Conservation (phyloP, 1,139 yeast species). For the Scheffersomyces lignicola region DNA sequence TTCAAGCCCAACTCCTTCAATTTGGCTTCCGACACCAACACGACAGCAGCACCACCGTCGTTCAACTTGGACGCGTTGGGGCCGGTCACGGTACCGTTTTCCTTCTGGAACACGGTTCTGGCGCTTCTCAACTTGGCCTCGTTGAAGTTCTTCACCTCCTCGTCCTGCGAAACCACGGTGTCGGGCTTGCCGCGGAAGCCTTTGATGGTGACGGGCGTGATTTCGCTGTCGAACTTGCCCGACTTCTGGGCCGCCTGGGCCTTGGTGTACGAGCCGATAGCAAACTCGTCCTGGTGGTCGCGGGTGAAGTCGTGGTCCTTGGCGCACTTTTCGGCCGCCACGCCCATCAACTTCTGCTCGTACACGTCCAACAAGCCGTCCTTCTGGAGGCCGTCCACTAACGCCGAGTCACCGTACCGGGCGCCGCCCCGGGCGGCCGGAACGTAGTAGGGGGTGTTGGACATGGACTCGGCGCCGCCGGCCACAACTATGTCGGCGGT, state of each 20-base stretch:
- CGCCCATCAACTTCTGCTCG: constrained; percentile 87
- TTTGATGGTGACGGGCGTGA: constrained; percentile 82
- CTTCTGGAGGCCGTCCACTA: constrained; percentile 85
- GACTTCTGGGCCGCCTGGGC: constrained; percentile 77
- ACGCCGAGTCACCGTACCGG: constrained; percentile 76
- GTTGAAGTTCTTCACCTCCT: constrained; percentile 71
- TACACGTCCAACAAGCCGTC: constrained; percentile 94
- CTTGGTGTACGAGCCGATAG: constrained; percentile 66
- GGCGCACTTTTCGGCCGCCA: constrained; percentile 95
- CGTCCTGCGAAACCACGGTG: constrained; percentile 66
- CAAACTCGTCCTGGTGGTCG: constrained; percentile 72
- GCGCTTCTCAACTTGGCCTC: constrained; percentile 75
- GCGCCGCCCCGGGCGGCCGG: constrained; percentile 86
- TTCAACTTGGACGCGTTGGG: constrained; percentile 95
- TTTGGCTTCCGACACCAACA: constrained; percentile 80
- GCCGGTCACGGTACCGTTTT: constrained; percentile 92
- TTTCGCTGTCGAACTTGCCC: constrained; percentile 80
- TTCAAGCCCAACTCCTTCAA: constrained; percentile 79
- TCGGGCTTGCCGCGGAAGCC: constrained; percentile 95
- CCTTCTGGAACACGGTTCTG: constrained; percentile 90
- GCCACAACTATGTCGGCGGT: constrained; percentile 90
- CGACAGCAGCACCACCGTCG: constrained; percentile 96
- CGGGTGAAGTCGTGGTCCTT: constrained; percentile 62
- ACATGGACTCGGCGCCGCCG: constrained; percentile 98
- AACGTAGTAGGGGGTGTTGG: constrained; percentile 90